Evolutionary conservation across 139 green algal genomes (phyloP).

Genomic region (Limnomonas spitsbergensis): DNA sequence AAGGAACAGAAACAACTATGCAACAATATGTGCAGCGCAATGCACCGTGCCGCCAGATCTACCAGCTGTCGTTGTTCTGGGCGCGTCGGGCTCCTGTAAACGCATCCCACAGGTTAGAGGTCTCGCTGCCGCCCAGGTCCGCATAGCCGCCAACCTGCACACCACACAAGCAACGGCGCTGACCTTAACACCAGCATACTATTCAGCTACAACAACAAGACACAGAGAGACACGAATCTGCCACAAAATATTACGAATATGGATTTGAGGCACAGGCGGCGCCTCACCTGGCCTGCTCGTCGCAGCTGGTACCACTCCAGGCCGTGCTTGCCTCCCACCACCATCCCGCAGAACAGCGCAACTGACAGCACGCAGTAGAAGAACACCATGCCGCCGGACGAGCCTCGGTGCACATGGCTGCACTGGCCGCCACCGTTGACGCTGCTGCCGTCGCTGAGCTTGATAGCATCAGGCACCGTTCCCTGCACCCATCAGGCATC

Average conservation of each 20-base stretch:
- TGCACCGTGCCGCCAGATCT: too few species aligned
- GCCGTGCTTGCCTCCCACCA: conserved; percentile 30
- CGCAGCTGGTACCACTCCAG: conserved; percentile 26
- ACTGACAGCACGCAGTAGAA: conserved; percentile 39
- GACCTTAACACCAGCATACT: too few species aligned
- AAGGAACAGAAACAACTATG: too few species aligned
- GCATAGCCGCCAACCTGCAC: conserved; percentile 6
- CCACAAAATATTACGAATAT: too few species aligned
- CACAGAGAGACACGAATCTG: too few species aligned
- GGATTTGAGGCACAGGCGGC: neutral
- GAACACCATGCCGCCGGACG: conserved; percentile 33
- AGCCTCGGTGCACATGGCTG: conserved; percentile 5
- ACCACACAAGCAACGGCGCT: neutral
- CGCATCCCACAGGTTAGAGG: neutral
- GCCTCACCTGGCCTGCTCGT: neutral
- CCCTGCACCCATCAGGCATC: neutral
- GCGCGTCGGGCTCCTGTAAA: conserved; percentile 8
- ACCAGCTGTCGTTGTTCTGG: conserved; percentile 15
- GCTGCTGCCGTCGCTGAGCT: neutral
- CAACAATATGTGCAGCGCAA: too few species aligned
- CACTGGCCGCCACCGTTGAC: neutral
- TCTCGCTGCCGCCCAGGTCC: neutral
- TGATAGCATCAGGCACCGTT: neutral
- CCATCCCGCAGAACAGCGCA: conserved; percentile 15
- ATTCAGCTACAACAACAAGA: too few species aligned